A percentile compares a stretch with the other conserved stretches of the same genome.
These are phyloP conservation scores for Epipyxis sp. DNA, from an alignment of 108 stramenopile species.

Conservation along the genomic window DNA sequence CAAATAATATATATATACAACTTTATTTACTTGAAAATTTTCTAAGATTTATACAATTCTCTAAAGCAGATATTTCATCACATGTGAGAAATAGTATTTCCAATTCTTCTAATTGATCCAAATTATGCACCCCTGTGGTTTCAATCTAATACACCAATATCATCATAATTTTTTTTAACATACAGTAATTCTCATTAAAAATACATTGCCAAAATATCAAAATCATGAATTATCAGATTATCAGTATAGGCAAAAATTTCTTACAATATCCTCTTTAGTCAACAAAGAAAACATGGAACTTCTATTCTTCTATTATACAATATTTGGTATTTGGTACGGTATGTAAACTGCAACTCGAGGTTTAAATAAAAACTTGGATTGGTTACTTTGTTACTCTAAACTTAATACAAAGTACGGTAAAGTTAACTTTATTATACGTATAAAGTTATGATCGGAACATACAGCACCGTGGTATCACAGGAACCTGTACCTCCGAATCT, in stretches of 20 bases:
- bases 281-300: neutral
- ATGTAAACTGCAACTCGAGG: neutral
- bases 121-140: constrained; percentile 49
- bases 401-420: neutral
- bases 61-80: constrained; percentile 37
- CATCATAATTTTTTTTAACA: too few species aligned
- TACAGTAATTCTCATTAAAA: neutral
- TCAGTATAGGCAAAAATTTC: neutral
- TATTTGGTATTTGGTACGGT: neutral
- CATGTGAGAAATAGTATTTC: constrained; percentile 54
- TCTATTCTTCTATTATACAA: neutral
- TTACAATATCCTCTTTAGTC: constrained; percentile 21
- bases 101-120: constrained; percentile 46
- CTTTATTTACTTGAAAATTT: constrained; percentile 23
- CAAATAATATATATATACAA: neutral
- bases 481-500: too few species aligned
- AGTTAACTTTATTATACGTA: neutral
- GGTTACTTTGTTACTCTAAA: neutral
- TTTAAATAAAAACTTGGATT: neutral
- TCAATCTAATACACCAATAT: neutral
- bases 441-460: constrained; percentile 5
- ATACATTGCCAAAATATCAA: neutral
- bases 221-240: neutral
- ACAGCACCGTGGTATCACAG: too few species aligned
- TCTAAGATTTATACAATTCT: constrained; percentile 40